phyloP scores from a whole-genome alignment of 257 asterid genomes.

The Henckelia pumila region DNA sequence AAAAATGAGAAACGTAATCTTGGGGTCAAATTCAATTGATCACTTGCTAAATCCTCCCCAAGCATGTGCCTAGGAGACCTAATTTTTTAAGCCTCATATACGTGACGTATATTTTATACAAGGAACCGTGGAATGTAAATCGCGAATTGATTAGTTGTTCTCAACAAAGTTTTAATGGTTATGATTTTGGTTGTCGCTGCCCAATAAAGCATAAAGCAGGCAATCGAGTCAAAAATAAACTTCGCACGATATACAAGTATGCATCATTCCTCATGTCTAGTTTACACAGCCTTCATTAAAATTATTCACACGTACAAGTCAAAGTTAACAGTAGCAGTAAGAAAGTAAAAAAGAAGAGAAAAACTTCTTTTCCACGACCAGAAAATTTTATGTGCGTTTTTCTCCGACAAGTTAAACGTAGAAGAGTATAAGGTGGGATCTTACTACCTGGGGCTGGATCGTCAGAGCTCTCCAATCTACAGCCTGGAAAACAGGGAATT shows the following conservation, averaged over 20 bases:
- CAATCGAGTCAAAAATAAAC: background rate
- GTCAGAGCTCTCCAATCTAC: constrained; percentile 16
- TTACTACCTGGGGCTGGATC: background rate
- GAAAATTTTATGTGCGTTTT: background rate
- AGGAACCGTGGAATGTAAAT: background rate
- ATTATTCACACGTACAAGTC: background rate
- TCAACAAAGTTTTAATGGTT: background rate
- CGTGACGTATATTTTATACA: too few species aligned
- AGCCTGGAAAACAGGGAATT: constrained; percentile 15
- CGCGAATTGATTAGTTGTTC: background rate
- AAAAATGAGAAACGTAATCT: too few species aligned
- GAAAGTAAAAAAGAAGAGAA: too few species aligned
- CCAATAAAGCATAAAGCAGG: background rate
- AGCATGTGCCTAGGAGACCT: too few species aligned
- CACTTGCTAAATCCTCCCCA: too few species aligned
- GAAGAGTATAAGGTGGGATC: background rate
- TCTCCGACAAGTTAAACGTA: background rate
- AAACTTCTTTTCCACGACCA: background rate
- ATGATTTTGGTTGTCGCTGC: background rate
- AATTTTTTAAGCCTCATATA: too few species aligned
- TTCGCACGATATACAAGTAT: too few species aligned
- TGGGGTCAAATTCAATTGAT: too few species aligned
- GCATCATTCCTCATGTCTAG: background rate
- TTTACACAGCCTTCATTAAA: background rate
- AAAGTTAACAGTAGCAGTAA: background rate